Conservation (phyloP, 2,329 filamentous ascomycete genomes). For the Neonectria coccinea region DNA sequence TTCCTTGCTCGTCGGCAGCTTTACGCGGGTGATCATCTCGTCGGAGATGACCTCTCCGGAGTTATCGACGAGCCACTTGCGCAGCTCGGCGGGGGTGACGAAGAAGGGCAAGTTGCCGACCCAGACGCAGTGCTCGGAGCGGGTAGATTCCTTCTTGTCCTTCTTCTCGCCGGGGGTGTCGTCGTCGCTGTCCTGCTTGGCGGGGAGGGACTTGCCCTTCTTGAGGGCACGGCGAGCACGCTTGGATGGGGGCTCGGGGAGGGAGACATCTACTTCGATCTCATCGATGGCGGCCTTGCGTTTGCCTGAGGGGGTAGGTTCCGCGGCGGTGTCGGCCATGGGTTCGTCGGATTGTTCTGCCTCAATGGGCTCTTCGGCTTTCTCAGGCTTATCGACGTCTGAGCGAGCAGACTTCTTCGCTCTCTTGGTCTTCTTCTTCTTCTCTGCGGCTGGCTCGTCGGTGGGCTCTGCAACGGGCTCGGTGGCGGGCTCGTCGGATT, state of each 20-base stretch:
- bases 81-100: slow-evolving; percentile 78
- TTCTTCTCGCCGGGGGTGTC: slow-evolving; percentile 53
- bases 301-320: slow-evolving; percentile 58
- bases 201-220: slow-evolving; percentile 75
- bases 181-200: slow-evolving; percentile 53
- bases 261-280: slow-evolving; percentile 88
- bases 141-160: slow-evolving; percentile 61
- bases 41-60: slow-evolving; percentile 74
- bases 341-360: slow-evolving; percentile 24
- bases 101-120: slow-evolving; percentile 95
- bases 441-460: background rate
- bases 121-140: slow-evolving; percentile 90
- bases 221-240: slow-evolving; percentile 91
- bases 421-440: slow-evolving; percentile 31
- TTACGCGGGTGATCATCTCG: slow-evolving; percentile 83
- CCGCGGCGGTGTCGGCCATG: slow-evolving; percentile 18
- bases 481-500: background rate
- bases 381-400: slow-evolving; percentile 17
- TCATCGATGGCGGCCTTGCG: slow-evolving; percentile 78
- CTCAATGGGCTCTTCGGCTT: slow-evolving; percentile 26
- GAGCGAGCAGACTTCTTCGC: slow-evolving; percentile 28
- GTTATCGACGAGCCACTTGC: slow-evolving; percentile 81
- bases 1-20: slow-evolving; percentile 77
- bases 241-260: slow-evolving; percentile 96
- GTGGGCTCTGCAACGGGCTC: background rate